Conservation (phyloP, 495 filamentous ascomycete species). For the Aspergillus taichungensis region DNA sequence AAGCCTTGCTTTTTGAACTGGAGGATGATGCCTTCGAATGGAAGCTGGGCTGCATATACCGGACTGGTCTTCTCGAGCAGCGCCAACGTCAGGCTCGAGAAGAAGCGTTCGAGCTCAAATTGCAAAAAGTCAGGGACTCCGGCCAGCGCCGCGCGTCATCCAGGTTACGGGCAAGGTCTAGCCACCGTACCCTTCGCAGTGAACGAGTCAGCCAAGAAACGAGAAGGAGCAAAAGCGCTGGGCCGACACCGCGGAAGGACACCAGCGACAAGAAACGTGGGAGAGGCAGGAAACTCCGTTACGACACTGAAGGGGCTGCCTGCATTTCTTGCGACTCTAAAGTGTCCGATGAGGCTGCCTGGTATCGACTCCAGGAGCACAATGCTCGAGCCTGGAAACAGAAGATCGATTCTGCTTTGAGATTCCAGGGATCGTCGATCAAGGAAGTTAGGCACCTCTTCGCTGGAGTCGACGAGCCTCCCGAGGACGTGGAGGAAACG, state of each 20-base stretch:
- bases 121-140: conserved; percentile 69
- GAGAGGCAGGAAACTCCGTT: conserved; percentile 50
- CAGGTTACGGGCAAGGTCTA: conserved; percentile 44
- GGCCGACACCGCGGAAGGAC: conserved; percentile 29
- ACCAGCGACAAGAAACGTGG: conserved; percentile 16
- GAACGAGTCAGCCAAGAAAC: conserved; percentile 36
- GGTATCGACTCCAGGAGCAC: conserved; percentile 61
- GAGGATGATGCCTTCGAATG: conserved; percentile 97
- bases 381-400: conserved; percentile 91
- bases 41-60: conserved; percentile 89
- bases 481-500: conserved; percentile 68
- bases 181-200: conserved; percentile 35
- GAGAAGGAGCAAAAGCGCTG: conserved; percentile 47
- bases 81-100: conserved; percentile 80
- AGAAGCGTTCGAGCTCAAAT: conserved; percentile 80
- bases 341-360: conserved; percentile 64
- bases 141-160: conserved; percentile 44
- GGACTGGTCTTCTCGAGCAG: conserved; percentile 79
- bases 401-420: conserved; percentile 70
- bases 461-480: conserved; percentile 73
- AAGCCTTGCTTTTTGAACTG: conserved; percentile 76
- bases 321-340: conserved; percentile 59
- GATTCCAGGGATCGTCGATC: conserved; percentile 61
- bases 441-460: conserved; percentile 73
- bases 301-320: conserved; percentile 68